A percentile compares a stretch with the other conserved stretches of the same genome.
These are phyloP conservation scores for Leucogyrophana mollusca DNA, from an alignment of 768 basidiomycete genomes.

Conservation along the genomic window DNA sequence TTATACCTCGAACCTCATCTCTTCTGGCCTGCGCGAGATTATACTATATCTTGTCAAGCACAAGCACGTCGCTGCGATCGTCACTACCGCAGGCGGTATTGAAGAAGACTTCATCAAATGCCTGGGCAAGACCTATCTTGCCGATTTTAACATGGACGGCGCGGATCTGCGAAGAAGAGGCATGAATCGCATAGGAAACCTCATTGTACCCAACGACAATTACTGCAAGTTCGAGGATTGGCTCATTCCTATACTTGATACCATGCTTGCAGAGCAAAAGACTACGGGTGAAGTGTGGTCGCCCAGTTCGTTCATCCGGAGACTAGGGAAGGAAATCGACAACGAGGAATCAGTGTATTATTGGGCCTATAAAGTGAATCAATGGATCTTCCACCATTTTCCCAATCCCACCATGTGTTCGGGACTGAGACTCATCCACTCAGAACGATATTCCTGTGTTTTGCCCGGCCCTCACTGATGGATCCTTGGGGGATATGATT, in stretches of 20 bases:
- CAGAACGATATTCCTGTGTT: slow-evolving; percentile 99
- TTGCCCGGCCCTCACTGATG: slow-evolving; percentile 97
- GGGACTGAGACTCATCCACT: slow-evolving; percentile 23
- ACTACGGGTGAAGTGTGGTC: slow-evolving; percentile 73
- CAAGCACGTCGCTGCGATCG: slow-evolving; percentile 83
- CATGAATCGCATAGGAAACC: slow-evolving; percentile 97
- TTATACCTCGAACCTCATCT: slow-evolving; percentile 98
- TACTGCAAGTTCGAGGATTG: slow-evolving; percentile 99
- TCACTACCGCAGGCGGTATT: slow-evolving; percentile 97
- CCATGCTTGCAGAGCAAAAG: slow-evolving; percentile 88
- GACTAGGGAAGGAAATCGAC: slow-evolving; percentile 96
- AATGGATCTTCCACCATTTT: slow-evolving; percentile 13
- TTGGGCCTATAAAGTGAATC: slow-evolving; percentile 96
- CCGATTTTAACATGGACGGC: slow-evolving; percentile 90
- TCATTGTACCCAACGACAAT: slow-evolving; percentile 96
- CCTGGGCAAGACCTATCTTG: slow-evolving; percentile 93
- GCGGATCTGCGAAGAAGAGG: slow-evolving; percentile 82
- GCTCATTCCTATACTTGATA: slow-evolving; percentile 91
- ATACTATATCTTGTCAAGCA: slow-evolving; percentile 92
- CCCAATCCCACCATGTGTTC: slow-evolving; percentile 10
- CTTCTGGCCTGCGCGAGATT: slow-evolving; percentile 92
- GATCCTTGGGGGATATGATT: slow-evolving; percentile 98
- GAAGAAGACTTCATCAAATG: slow-evolving; percentile 99
- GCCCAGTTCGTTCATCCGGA: slow-evolving; percentile 88
- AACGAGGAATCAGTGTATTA: slow-evolving; percentile 98